phyloP scores from a whole-genome alignment of 805 yeast genomes.

The Priceomyces haplophilus region DNA sequence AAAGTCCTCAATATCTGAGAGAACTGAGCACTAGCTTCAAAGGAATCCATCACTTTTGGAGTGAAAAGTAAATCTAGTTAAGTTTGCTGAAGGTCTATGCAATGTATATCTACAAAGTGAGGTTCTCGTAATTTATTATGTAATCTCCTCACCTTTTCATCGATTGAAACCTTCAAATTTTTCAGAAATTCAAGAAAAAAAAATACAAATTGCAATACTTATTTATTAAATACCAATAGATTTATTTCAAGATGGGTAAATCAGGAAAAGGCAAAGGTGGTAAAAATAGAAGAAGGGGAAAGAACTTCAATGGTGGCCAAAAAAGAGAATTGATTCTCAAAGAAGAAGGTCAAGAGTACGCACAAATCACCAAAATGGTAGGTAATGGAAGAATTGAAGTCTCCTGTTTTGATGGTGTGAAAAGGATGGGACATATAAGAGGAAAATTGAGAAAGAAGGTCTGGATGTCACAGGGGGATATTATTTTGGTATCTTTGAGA shows the following conservation, averaged over 20 bases:
- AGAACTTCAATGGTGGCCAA: slow-evolving; percentile 86
- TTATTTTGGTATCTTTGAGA: slow-evolving; percentile 90
- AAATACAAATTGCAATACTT: neutral
- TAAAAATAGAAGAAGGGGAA: slow-evolving; percentile 96
- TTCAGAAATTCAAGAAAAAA: neutral
- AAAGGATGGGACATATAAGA: slow-evolving; percentile 96
- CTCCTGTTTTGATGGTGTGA: slow-evolving; percentile 87
- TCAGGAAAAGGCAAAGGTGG: slow-evolving; percentile 80
- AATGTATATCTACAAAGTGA: neutral
- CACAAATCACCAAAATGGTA: slow-evolving; percentile 96
- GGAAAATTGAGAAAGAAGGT: slow-evolving; percentile 99
- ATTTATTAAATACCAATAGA: slow-evolving; percentile 1
- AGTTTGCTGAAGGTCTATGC: neutral
- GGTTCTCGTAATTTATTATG: slow-evolving; percentile 1
- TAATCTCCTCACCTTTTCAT: neutral
- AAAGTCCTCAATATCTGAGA: slow-evolving; percentile 61
- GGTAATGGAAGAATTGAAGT: slow-evolving; percentile 98
- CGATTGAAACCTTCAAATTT: neutral
- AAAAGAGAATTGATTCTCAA: slow-evolving; percentile 90
- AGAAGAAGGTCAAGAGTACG: slow-evolving; percentile 98
- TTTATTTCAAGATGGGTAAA: slow-evolving; percentile 58
- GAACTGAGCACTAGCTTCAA: slow-evolving; percentile 79
- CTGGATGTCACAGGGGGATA: slow-evolving; percentile 99
- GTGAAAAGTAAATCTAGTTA: neutral
- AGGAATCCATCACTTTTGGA: slow-evolving; percentile 65